Conservation (phyloP, 805 yeast genomes). For the Danielia oregonensis region DNA sequence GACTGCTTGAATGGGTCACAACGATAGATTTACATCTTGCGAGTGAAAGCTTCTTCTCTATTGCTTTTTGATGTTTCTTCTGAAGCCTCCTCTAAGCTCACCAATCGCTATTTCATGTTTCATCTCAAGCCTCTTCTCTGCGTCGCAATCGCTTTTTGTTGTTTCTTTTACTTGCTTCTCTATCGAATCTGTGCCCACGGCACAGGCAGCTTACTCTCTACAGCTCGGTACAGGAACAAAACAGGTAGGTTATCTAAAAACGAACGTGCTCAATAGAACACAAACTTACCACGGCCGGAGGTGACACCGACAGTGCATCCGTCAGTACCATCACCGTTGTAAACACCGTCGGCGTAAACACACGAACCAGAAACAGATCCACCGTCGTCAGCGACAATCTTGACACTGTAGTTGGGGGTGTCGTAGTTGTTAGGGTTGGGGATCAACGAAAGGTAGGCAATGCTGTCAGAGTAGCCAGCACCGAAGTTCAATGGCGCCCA, state of each 20-base stretch:
- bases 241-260: not conserved
- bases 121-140: no score
- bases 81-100: no score
- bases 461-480: slow-evolving; percentile 70
- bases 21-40: no score
- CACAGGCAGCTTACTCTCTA: no score
- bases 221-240: no score
- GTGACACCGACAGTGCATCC: slow-evolving; percentile 95
- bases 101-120: no score
- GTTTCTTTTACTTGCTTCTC: no score
- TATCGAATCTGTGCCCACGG: no score
- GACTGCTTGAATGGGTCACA: no score
- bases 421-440: slow-evolving; percentile 88
- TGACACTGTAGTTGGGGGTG: slow-evolving; percentile 54
- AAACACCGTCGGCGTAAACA: slow-evolving; percentile 72
- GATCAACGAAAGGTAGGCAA: slow-evolving; percentile 81
- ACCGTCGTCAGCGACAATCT: slow-evolving; percentile 68
- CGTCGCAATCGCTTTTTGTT: no score
- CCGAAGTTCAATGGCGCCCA: slow-evolving; percentile 98
- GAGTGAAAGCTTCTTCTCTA: no score
- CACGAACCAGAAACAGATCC: slow-evolving; percentile 69
- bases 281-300: slow-evolving; percentile 79
- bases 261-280: slow-evolving; percentile 47
- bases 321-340: slow-evolving; percentile 65
- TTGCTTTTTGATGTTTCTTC: no score